A percentile compares a stretch with the other conserved stretches of the same genome.
Conservation (phyloP, 306 rosid species). For the Canavalia gladiata region DNA sequence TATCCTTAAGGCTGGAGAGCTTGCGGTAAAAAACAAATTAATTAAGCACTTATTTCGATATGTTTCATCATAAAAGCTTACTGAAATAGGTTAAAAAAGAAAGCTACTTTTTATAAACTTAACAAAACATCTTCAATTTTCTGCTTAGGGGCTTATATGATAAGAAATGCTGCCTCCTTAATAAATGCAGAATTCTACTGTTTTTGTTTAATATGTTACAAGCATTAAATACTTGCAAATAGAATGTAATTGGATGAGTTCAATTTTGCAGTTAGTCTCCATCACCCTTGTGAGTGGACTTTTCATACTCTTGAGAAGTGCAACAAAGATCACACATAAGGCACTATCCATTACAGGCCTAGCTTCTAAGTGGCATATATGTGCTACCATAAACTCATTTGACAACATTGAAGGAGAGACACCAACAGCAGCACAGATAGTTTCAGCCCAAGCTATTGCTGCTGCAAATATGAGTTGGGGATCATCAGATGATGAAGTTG, state of each 20-base stretch:
- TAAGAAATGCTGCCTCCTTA: not conserved
- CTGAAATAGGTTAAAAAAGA: not conserved
- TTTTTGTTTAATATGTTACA: conserved; percentile 13
- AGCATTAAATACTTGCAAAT: conserved; percentile 7
- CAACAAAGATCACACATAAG: conserved; percentile 86
- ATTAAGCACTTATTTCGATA: not conserved
- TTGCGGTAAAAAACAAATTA: conserved; percentile 61
- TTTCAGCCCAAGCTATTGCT: conserved; percentile 53
- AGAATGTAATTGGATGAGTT: conserved; percentile 23
- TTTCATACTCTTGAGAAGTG: conserved; percentile 77
- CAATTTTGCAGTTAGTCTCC: conserved; percentile 76
- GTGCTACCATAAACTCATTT: conserved; percentile 78
- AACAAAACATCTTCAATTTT: not conserved
- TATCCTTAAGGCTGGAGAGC: conserved; percentile 84
- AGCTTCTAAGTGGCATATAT: conserved; percentile 90
- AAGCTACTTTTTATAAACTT: too few relatives aligned
- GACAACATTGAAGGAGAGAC: conserved; percentile 71
- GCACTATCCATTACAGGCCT: conserved; percentile 85
- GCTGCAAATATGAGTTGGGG: conserved; percentile 40
- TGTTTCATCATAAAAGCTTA: not conserved
- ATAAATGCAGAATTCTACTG: not conserved
- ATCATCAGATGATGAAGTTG: conserved; percentile 76
- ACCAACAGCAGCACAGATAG: conserved; percentile 45
- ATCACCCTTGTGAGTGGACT: conserved; percentile 82
- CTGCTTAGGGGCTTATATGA: not conserved